Evolutionary conservation across 1,284 basidiomycete genomes (phyloP).

Genomic region (Grifola frondosa): DNA sequence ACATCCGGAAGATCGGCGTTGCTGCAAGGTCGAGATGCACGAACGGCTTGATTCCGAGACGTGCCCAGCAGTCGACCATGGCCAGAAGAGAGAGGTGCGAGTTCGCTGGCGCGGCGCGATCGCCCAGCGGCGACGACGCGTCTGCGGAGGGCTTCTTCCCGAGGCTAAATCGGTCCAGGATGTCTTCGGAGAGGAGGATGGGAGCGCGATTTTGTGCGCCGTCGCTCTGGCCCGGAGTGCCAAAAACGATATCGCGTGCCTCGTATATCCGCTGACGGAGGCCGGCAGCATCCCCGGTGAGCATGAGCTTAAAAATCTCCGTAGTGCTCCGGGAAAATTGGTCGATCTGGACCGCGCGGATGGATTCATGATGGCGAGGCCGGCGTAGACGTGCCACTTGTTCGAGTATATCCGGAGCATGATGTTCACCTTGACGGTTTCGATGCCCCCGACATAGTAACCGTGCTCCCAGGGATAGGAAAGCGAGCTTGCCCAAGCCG

Average conservation of each 20-base stretch:
- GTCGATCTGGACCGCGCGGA: conserved; percentile 89
- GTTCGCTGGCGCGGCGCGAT: conserved; percentile 52
- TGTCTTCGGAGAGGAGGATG: conserved; percentile 84
- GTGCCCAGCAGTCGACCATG: conserved; percentile 98
- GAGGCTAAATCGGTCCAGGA: conserved; percentile 89
- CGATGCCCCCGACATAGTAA: conserved; percentile 96
- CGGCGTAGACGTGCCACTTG: conserved; percentile 99
- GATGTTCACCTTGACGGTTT: conserved; percentile 98
- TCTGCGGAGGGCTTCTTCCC: conserved; percentile 40
- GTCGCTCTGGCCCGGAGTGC: conserved; percentile 32
- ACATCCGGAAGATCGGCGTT: conserved; percentile 94
- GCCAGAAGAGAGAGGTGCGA: conserved; percentile 95
- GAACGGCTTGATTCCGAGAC: conserved; percentile 88
- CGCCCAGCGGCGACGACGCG: conserved; percentile 8
- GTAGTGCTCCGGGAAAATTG: conserved; percentile 86
- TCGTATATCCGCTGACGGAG: conserved; percentile 76
- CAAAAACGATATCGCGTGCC: conserved; percentile 82
- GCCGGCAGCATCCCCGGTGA: conserved; percentile 69
- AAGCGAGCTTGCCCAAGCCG: conserved; percentile 82
- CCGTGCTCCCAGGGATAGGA: conserved; percentile 96
- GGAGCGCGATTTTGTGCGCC: conserved; percentile 46
- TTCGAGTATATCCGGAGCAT: conserved; percentile 95
- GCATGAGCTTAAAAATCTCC: conserved; percentile 95
- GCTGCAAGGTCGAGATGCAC: conserved; percentile 92
- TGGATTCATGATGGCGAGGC: conserved; percentile 95